Conservation (phyloP, 192 early-diverging fungal species). For the Haplosporangium gracile region DNA sequence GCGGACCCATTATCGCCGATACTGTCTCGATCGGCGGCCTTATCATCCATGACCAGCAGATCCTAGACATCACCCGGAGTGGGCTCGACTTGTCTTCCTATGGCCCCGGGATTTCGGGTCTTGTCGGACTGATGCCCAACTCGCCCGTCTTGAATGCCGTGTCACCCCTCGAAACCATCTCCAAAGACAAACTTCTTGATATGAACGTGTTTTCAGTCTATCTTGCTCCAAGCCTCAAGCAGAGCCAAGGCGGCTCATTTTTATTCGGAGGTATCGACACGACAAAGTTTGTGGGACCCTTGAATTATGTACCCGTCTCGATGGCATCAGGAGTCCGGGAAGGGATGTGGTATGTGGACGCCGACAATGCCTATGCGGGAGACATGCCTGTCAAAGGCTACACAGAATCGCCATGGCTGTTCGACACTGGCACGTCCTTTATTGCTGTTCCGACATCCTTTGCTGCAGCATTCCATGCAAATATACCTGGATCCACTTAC, state of each 20-base stretch:
- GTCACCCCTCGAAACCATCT: slow-evolving; percentile 14
- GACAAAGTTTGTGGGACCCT: slow-evolving; percentile 12
- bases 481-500: slow-evolving; percentile 18
- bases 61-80: slow-evolving; percentile 21
- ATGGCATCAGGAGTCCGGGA: slow-evolving; percentile 10
- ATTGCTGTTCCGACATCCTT: slow-evolving; percentile 24
- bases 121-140: slow-evolving; percentile 24
- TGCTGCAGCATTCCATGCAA: slow-evolving; percentile 21
- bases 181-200: slow-evolving; percentile 10
- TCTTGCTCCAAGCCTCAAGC: slow-evolving; percentile 8
- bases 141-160: slow-evolving; percentile 25
- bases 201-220: slow-evolving; percentile 34
- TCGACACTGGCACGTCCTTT: slow-evolving; percentile 32
- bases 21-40: slow-evolving; percentile 25
- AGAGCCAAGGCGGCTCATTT: slow-evolving; percentile 26
- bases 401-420: slow-evolving; percentile 27
- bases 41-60: slow-evolving; percentile 22
- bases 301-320: slow-evolving; percentile 21
- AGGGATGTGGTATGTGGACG: slow-evolving; percentile 28
- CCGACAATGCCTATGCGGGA: slow-evolving; percentile 15
- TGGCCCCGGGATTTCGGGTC: slow-evolving; percentile 24
- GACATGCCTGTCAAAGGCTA: slow-evolving; percentile 13
- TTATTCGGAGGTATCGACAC: slow-evolving; percentile 30
- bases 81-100: slow-evolving; percentile 25
- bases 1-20: slow-evolving; percentile 21